phyloP scores from a whole-genome alignment of 768 basidiomycete species.

The Solioccasus polychromus region DNA sequence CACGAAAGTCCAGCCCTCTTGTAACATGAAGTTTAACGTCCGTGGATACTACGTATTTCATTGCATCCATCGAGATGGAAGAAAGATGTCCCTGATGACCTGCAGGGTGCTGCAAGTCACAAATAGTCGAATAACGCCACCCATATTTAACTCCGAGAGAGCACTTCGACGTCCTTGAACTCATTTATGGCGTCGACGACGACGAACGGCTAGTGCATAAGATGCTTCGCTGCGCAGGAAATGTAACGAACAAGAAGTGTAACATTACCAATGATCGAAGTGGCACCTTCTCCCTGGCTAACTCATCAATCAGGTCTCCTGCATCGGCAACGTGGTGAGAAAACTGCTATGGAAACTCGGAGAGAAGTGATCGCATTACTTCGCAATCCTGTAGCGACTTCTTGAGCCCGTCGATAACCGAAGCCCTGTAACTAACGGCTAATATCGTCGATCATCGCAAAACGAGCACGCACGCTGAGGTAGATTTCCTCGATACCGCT shows the following conservation, averaged over 20 bases:
- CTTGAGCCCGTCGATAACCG: too few relatives aligned
- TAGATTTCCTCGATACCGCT: too few relatives aligned
- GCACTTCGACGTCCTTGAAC: constrained; percentile 4
- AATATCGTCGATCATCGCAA: too few relatives aligned
- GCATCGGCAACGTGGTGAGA: too few relatives aligned
- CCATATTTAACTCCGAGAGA: neutral
- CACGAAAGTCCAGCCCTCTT: constrained; percentile 3
- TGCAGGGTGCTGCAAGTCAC: constrained; percentile 5
- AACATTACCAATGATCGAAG: constrained; percentile 93
- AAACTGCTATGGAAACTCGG: too few relatives aligned
- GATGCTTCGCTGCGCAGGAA: neutral
- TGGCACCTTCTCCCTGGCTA: too few relatives aligned
- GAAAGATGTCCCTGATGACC: constrained; percentile 7
- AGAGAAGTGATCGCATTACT: too few relatives aligned
- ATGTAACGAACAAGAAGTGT: constrained; percentile 75
- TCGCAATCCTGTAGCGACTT: too few relatives aligned
- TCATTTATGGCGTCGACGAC: constrained; percentile 16
- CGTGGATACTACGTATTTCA: neutral
- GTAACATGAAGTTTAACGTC: constrained; percentile 6
- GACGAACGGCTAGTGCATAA: neutral
- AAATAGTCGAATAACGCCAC: constrained; percentile 3
- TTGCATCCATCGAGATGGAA: constrained; percentile 1
- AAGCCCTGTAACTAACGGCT: too few relatives aligned
- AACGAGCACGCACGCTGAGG: too few relatives aligned
- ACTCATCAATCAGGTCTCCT: too few relatives aligned